Percentiles rank a stretch among this genome's conserved stretches.
Evolutionary conservation across 768 basidiomycete genomes (phyloP).

Genomic region (Hygrocybe coccinea): DNA sequence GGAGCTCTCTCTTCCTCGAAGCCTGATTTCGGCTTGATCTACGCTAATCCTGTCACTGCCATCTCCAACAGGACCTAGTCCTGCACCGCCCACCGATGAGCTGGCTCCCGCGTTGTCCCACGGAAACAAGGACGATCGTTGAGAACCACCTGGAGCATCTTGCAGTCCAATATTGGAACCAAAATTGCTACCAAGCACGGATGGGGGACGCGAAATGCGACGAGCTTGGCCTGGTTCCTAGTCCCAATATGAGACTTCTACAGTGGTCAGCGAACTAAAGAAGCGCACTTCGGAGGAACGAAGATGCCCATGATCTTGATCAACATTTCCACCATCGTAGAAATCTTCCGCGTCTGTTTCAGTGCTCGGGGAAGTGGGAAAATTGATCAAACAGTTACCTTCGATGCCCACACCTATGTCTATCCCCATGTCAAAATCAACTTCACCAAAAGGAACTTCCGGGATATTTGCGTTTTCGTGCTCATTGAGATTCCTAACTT

Average conservation of each 20-base stretch:
- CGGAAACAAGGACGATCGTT: slow-evolving; percentile 69
- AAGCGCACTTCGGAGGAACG: slow-evolving; percentile 58
- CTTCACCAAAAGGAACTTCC: slow-evolving; percentile 13
- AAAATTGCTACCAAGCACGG: slow-evolving; percentile 46
- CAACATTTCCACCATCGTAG: slow-evolving; percentile 2
- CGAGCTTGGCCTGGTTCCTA: slow-evolving; percentile 87
- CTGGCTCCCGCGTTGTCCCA: slow-evolving; percentile 75
- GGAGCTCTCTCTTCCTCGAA: slow-evolving; percentile 48
- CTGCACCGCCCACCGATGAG: slow-evolving; percentile 51
- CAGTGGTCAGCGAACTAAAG: not conserved
- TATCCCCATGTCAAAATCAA: slow-evolving; percentile 14
- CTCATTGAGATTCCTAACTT: slow-evolving; percentile 21
- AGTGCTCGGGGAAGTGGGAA: not conserved
- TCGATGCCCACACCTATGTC: slow-evolving; percentile 17
- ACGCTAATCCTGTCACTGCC: slow-evolving; percentile 44
- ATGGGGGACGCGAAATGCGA: slow-evolving; percentile 55
- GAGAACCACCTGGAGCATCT: slow-evolving; percentile 46
- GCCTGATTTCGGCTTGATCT: slow-evolving; percentile 47
- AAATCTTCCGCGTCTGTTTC: not conserved
- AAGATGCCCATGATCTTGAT: slow-evolving; percentile 15
- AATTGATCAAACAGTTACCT: slow-evolving; percentile 4
- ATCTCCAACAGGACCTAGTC: slow-evolving; percentile 23
- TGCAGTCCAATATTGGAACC: slow-evolving; percentile 40
- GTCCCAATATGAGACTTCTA: not conserved
- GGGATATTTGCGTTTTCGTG: slow-evolving; percentile 11